Evolutionary conservation across 768 basidiomycete species (phyloP), one percentile per base, ranked within the genome.

Genomic region (Auriscalpium vulgare): DNA sequence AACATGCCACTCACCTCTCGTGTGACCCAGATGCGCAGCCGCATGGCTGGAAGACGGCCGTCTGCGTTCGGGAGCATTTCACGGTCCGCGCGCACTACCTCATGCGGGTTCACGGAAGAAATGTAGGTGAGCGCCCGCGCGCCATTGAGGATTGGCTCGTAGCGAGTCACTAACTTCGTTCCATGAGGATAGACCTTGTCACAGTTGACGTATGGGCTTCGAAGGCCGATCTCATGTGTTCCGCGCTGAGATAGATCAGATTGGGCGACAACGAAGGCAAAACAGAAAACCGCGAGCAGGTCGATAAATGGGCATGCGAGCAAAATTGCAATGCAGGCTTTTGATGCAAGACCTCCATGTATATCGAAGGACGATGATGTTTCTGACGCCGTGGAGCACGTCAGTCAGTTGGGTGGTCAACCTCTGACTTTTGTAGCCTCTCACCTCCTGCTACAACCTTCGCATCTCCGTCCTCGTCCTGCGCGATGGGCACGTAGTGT

Each of bases 201-300:
- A 13, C 47, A 54, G 29, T 37, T 23, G 45, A 54, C 13, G 35
- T 54, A 54, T n/a, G 53, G 37, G 45, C 53, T 54, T 19, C 53
- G 53, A 23, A 54, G 53, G n/a, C 34, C 16, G 10, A 47, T 19
- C 10, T 23, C 23, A 3, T 17, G 29, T 13, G 6, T 9, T 8
- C 11, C 43, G n/a, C 21, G 17, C 2, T 40, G 4, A 6, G 9
- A 23, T 23, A 29, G 35, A 7, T 16, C 11, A 14, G 17, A 23
- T 37, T 46, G n/a, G 46, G 35, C 45, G 45, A 21, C 45, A 35
- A 46, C 43, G 21, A 23, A 10, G 8, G 19, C 43, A n/a, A 54
- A 4, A 35, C 45, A 54, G 6, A 47, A 19, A 13, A 47, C 3
- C 6, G 47, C 47, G n/a, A 47, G 47, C 14, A 13, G 6, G n/a